Conservation (phyloP, 1,284 basidiomycete genomes). For the Puccinia sorghi region DNA sequence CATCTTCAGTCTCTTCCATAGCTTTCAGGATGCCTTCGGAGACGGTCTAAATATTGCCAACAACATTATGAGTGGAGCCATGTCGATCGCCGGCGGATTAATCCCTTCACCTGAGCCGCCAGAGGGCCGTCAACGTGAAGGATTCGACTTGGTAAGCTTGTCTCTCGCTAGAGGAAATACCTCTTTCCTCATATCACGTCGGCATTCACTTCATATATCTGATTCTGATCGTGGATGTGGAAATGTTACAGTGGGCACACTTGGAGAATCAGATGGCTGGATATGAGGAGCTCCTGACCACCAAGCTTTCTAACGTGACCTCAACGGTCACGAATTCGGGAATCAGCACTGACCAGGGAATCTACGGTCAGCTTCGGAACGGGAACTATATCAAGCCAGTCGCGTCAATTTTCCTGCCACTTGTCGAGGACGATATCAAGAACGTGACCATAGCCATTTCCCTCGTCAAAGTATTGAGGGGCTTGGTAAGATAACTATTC, state of each 20-base stretch:
- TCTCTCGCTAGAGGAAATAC: neutral
- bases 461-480: slow-evolving; percentile 38
- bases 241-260: slow-evolving; percentile 41
- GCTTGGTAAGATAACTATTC: slow-evolving; percentile 19
- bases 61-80: slow-evolving; percentile 37
- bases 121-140: slow-evolving; percentile 36
- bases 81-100: slow-evolving; percentile 36
- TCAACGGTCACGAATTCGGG: slow-evolving; percentile 17
- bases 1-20: slow-evolving; percentile 37
- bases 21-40: slow-evolving; percentile 38
- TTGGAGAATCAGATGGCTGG: slow-evolving; percentile 42
- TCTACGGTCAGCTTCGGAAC: slow-evolving; percentile 47
- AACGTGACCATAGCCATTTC: slow-evolving; percentile 44
- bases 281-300: slow-evolving; percentile 45
- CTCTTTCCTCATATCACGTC: neutral
- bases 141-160: slow-evolving; percentile 34
- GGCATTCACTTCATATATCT: neutral
- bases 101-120: slow-evolving; percentile 20
- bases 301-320: slow-evolving; percentile 28
- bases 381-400: slow-evolving; percentile 41
- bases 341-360: slow-evolving; percentile 49
- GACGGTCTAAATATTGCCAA: slow-evolving; percentile 46
- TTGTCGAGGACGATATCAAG: slow-evolving; percentile 47
- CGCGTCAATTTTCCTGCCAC: slow-evolving; percentile 35
- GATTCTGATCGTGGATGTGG: neutral